Percentiles rank a stretch among this genome's conserved stretches.
Evolutionary conservation across 2,329 filamentous ascomycete species (phyloP).

Genomic region (Monosporascus sp.): DNA sequence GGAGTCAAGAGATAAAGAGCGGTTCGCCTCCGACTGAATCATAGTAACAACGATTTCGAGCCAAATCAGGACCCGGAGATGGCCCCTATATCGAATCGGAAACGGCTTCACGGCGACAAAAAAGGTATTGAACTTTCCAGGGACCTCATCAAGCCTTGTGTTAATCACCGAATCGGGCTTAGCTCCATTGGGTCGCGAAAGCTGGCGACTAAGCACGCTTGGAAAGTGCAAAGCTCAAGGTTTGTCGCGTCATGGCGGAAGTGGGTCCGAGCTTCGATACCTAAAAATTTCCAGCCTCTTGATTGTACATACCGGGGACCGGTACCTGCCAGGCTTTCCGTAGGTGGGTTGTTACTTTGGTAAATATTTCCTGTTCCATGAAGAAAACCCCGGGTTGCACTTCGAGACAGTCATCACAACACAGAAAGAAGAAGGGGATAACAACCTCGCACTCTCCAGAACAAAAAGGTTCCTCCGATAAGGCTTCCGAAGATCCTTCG

Average conservation of each 20-base stretch:
- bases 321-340: neutral
- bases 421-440: neutral
- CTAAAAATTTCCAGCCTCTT: conserved; percentile 24
- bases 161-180: conserved; percentile 11
- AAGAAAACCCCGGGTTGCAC: neutral
- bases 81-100: too few relatives aligned
- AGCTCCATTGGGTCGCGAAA: conserved; percentile 14
- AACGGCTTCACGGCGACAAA: too few relatives aligned
- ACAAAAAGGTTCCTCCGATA: neutral
- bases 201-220: neutral
- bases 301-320: neutral
- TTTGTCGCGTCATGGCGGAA: neutral
- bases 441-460: neutral
- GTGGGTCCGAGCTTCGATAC: neutral
- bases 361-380: neutral
- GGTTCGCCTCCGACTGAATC: too few relatives aligned
- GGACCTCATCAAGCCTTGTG: too few relatives aligned
- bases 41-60: too few relatives aligned
- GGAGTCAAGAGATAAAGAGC: too few relatives aligned
- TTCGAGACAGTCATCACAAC: neutral
- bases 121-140: too few relatives aligned
- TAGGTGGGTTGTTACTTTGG: neutral
- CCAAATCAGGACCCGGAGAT: too few relatives aligned
- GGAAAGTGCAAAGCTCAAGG: neutral
- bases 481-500: neutral